Conservation (phyloP, 2,329 filamentous ascomycete species). For the Fusarium napiforme region DNA sequence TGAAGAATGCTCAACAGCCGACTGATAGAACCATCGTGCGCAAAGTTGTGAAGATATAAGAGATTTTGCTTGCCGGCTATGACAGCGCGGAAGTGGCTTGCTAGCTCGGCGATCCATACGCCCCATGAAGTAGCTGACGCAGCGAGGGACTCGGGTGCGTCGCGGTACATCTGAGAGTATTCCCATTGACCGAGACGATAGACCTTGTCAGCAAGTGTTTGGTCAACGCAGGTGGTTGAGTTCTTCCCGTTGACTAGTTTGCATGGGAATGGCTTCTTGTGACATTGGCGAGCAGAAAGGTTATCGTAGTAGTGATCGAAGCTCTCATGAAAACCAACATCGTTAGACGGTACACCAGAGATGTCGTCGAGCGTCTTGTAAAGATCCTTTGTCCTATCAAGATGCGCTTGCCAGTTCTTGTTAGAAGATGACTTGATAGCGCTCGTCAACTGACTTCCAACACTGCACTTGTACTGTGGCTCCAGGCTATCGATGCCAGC, state of each 20-base stretch:
- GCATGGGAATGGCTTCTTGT: conserved; percentile 78
- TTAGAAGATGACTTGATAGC: conserved; percentile 58
- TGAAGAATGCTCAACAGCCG: conserved; percentile 75
- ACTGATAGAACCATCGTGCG: conserved; percentile 80
- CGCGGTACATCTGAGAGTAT: conserved; percentile 82
- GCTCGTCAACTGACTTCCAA: conserved; percentile 57
- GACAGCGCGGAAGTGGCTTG: conserved; percentile 69
- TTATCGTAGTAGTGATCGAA: conserved; percentile 91
- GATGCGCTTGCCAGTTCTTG: conserved; percentile 70
- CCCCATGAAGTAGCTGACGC: conserved; percentile 73
- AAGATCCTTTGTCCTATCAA: conserved; percentile 65
- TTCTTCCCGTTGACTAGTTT: conserved; percentile 59
- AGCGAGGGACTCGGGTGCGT: conserved; percentile 68
- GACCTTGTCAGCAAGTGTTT: conserved; percentile 72
- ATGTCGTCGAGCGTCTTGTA: conserved; percentile 72
- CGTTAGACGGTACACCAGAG: conserved; percentile 68
- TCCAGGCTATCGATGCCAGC: conserved; percentile 76
- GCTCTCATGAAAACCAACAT: conserved; percentile 73
- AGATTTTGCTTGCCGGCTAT: conserved; percentile 53
- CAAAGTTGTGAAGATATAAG: conserved; percentile 79
- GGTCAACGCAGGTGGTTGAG: conserved; percentile 69
- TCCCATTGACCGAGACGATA: conserved; percentile 84
- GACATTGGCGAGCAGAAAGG: conserved; percentile 81
- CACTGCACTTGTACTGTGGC: conserved; percentile 74
- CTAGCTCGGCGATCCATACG: conserved; percentile 79